phyloP scores from a whole-genome alignment of 306 rosid genomes.

The Sindora glabra region DNA sequence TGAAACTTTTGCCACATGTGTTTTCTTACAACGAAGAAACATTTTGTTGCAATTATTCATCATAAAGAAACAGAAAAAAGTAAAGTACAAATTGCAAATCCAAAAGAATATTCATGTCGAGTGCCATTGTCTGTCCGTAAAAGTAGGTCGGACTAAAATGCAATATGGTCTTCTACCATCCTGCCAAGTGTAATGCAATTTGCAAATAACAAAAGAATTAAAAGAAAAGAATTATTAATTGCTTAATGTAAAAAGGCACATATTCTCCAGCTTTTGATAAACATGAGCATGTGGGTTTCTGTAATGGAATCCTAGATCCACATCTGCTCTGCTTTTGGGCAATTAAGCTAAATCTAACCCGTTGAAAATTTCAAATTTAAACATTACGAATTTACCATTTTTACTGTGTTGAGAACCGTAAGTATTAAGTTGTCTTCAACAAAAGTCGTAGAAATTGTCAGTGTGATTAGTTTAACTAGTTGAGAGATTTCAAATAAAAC shows the following conservation, averaged over 20 bases:
- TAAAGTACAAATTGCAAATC: slow-evolving; percentile 25
- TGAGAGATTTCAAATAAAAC: too few relatives aligned
- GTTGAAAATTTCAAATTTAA: neutral
- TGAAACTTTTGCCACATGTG: neutral
- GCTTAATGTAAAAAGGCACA: slow-evolving; percentile 36
- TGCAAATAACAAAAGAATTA: slow-evolving; percentile 16
- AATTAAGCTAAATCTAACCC: slow-evolving; percentile 13
- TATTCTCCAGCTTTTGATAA: slow-evolving; percentile 67
- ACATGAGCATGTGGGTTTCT: slow-evolving; percentile 66
- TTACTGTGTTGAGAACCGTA: neutral
- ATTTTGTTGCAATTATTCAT: slow-evolving; percentile 12
- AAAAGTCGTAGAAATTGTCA: too few relatives aligned
- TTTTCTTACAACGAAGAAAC: neutral
- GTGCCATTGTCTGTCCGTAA: slow-evolving; percentile 11
- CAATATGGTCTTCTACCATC: slow-evolving; percentile 18
- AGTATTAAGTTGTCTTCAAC: too few relatives aligned
- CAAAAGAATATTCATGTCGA: slow-evolving; percentile 38
- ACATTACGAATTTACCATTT: slow-evolving; percentile 16
- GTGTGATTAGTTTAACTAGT: too few relatives aligned
- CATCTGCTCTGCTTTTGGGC: slow-evolving; percentile 33
- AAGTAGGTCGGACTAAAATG: slow-evolving; percentile 23
- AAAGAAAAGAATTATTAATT: slow-evolving; percentile 13
- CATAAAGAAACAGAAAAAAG: slow-evolving; percentile 20
- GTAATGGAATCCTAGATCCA: slow-evolving; percentile 64
- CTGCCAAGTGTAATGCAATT: slow-evolving; percentile 29